Evolutionary conservation across 768 basidiomycete species (phyloP).

Genomic region (Lactarius hatsudake): DNA sequence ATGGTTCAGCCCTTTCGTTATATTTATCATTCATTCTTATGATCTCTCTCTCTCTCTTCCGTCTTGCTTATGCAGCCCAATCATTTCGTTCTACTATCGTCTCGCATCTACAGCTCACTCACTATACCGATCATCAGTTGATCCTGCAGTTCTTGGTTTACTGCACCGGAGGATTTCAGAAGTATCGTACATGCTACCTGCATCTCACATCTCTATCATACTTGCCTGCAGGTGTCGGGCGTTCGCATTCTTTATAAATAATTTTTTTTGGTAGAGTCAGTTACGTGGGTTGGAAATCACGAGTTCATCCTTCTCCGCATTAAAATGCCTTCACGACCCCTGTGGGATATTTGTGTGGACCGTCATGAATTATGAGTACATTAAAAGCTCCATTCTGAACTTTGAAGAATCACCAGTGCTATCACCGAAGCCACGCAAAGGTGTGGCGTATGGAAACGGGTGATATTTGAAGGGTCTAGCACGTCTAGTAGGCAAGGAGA

Average conservation of each 20-base stretch:
- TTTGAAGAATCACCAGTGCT: too few relatives aligned
- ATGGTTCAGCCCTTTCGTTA: neutral
- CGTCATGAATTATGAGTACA: too few relatives aligned
- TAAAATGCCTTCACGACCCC: conserved; percentile 72
- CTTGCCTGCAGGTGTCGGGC: conserved; percentile 6
- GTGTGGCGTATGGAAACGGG: too few relatives aligned
- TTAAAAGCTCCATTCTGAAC: too few relatives aligned
- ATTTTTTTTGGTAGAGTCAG: neutral
- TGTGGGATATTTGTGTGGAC: conserved; percentile 47
- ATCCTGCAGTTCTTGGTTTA: conserved; percentile 14
- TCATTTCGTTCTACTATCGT: conserved; percentile 3
- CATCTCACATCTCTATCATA: conserved; percentile 18
- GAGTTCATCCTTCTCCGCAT: conserved; percentile 45
- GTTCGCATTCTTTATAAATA: neutral
- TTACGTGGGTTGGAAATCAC: neutral
- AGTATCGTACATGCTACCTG: conserved; percentile 17
- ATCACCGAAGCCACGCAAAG: too few relatives aligned
- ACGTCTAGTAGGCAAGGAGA: too few relatives aligned
- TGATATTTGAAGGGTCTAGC: too few relatives aligned
- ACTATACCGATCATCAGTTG: conserved; percentile 9
- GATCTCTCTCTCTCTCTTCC: conserved; percentile 4
- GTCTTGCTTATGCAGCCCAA: conserved; percentile 5
- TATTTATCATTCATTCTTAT: conserved; percentile 27
- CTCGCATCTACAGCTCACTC: conserved; percentile 9
- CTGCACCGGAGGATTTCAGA: neutral